phyloP scores from a whole-genome alignment of 148 eudicot species.

The Polygonum aviculare region DNA sequence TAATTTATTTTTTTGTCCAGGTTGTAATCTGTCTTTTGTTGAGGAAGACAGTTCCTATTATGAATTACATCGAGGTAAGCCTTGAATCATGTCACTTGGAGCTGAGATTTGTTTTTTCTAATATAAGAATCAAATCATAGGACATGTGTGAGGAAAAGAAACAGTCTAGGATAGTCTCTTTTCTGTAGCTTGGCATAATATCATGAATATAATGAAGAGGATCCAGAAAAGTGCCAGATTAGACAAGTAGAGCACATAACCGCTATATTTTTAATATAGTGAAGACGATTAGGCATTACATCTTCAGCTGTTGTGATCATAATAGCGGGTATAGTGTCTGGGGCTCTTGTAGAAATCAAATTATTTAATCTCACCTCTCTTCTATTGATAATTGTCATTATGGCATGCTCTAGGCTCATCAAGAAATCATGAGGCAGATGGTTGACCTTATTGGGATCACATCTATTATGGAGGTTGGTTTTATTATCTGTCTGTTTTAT shows the following conservation, averaged over 20 bases:
- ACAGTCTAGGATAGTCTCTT: neutral
- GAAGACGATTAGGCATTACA: neutral
- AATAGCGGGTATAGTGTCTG: neutral
- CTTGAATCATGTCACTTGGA: neutral
- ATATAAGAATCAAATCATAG: neutral
- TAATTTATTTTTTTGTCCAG: constrained; percentile 18
- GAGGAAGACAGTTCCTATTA: constrained; percentile 77
- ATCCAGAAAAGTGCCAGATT: neutral
- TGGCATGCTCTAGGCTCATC: constrained; percentile 46
- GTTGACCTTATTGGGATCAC: constrained; percentile 93
- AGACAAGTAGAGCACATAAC: neutral
- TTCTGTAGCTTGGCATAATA: neutral
- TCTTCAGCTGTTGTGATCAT: neutral
- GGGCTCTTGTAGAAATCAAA: neutral
- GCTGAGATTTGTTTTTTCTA: neutral
- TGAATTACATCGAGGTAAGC: constrained; percentile 82
- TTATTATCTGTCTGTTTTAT: constrained; percentile 1
- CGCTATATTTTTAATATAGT: neutral
- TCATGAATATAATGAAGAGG: neutral
- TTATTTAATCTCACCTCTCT: neutral
- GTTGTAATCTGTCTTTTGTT: constrained; percentile 79
- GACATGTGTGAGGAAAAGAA: neutral
- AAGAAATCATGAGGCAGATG: constrained; percentile 65
- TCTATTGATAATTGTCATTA: neutral
- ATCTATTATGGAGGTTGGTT: constrained; percentile 93